Evolutionary conservation across 176 grass and related monocot genomes (phyloP).

Genomic region (Elaeis guineensis): DNA sequence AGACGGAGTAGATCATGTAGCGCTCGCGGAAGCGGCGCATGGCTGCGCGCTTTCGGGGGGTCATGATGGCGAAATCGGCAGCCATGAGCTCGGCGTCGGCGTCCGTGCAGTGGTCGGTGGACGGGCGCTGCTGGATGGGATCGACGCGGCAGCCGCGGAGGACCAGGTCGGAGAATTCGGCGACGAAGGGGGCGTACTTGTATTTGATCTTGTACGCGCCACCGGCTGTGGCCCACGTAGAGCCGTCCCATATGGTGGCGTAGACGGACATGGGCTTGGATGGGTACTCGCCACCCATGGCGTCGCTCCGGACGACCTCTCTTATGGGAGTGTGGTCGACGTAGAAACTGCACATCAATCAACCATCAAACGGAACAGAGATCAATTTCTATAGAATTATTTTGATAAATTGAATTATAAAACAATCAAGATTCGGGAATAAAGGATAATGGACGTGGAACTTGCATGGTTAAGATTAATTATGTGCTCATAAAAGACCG

Average conservation of each 20-base stretch:
- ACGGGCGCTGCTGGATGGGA: conserved; percentile 3
- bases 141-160: conserved; percentile 19
- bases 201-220: conserved; percentile 20
- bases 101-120: conserved; percentile 4
- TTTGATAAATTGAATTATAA: too few relatives aligned
- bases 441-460: too few relatives aligned
- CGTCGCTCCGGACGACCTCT: conserved; percentile 12
- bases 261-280: conserved; percentile 22
- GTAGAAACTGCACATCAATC: conserved; percentile 2
- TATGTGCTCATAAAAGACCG: too few relatives aligned
- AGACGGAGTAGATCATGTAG: conserved; percentile 16
- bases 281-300: conserved; percentile 16
- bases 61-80: conserved; percentile 3
- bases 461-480: too few relatives aligned
- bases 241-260: conserved; percentile 24
- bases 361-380: too few relatives aligned
- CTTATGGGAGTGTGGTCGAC: conserved; percentile 11
- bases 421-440: too few relatives aligned
- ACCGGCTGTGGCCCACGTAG: conserved; percentile 16
- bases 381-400: too few relatives aligned
- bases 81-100: neutral
- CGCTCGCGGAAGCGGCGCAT: conserved; percentile 17
- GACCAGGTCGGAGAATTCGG: conserved; percentile 13
- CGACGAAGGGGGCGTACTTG: conserved; percentile 16
- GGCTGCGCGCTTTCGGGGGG: conserved; percentile 10